A percentile compares a stretch with the other conserved stretches of the same genome.
phyloP scores from a whole-genome alignment of 2,329 filamentous ascomycete genomes.

The Alternaria burnsii region DNA sequence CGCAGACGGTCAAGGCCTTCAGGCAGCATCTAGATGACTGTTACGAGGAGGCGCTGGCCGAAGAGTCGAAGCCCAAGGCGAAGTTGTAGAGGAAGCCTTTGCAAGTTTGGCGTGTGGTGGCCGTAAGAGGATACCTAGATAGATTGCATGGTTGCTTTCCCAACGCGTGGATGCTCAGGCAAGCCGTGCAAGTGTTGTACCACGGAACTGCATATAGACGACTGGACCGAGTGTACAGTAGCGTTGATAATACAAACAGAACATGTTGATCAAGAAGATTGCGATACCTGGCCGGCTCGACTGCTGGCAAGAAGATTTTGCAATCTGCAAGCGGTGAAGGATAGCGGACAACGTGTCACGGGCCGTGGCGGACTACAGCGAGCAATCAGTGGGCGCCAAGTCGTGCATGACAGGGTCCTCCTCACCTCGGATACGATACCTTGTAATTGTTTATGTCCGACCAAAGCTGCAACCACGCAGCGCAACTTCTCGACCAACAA shows the following conservation, averaged over 20 bases:
- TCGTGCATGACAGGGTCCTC: constrained; percentile 27
- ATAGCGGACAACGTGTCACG: constrained; percentile 12
- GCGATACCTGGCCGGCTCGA: not conserved
- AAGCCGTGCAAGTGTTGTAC: constrained; percentile 1
- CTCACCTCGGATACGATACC: constrained; percentile 6
- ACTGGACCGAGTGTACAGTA: constrained; percentile 4
- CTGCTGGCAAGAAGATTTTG: not conserved
- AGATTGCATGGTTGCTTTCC: constrained; percentile 13
- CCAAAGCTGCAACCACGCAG: not conserved
- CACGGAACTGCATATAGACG: constrained; percentile 2
- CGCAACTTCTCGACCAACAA: constrained; percentile 5
- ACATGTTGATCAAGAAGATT: constrained; percentile 1
- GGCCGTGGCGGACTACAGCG: constrained; percentile 8
- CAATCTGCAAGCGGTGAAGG: constrained; percentile 10
- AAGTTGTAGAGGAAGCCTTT: constrained; percentile 55
- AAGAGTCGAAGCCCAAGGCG: constrained; percentile 52
- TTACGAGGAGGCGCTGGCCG: constrained; percentile 64
- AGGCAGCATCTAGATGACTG: constrained; percentile 66
- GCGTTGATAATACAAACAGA: not conserved
- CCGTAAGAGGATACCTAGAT: not conserved
- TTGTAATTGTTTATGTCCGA: constrained; percentile 3
- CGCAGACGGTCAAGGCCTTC: constrained; percentile 70
- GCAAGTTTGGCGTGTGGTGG: constrained; percentile 5
- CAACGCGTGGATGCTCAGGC: not conserved
- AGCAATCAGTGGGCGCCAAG: constrained; percentile 23